A percentile compares a stretch with the other conserved stretches of the same genome.
phyloP scores from a whole-genome alignment of 306 rosid genomes.

The Dryas octopetala region DNA sequence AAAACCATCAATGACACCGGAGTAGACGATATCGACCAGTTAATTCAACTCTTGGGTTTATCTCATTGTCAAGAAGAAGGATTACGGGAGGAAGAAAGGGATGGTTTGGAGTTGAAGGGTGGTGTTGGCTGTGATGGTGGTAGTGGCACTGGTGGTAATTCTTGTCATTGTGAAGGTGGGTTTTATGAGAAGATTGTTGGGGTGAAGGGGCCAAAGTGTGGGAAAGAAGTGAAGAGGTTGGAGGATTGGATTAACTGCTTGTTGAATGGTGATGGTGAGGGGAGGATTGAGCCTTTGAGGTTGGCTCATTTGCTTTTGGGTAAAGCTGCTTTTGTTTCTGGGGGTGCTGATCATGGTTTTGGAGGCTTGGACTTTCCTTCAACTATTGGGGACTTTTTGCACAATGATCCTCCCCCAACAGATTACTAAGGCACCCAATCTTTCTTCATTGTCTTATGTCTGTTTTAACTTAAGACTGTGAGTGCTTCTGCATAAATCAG shows the following conservation, averaged over 20 bases:
- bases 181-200: constrained; percentile 79
- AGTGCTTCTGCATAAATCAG: constrained; percentile 1
- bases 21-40: constrained; percentile 49
- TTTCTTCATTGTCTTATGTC: constrained; percentile 4
- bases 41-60: constrained; percentile 59
- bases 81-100: constrained; percentile 11
- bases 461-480: neutral
- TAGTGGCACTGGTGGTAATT: constrained; percentile 36
- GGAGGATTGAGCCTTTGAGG: constrained; percentile 67
- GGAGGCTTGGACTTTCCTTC: constrained; percentile 76
- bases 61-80: constrained; percentile 23
- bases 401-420: constrained; percentile 65
- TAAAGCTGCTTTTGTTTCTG: constrained; percentile 57
- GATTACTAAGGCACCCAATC: constrained; percentile 10
- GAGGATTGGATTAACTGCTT: constrained; percentile 78
- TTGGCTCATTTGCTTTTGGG: constrained; percentile 79
- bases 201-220: constrained; percentile 77
- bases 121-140: constrained; percentile 12
- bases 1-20: constrained; percentile 22
- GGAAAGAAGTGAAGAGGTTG: constrained; percentile 66
- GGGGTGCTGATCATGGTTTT: constrained; percentile 41
- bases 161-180: constrained; percentile 76
- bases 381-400: constrained; percentile 65
- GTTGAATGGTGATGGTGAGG: constrained; percentile 48
- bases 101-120: constrained; percentile 17